A percentile compares a stretch with the other conserved stretches of the same genome.
Evolutionary conservation across 2,329 filamentous ascomycete genomes (phyloP).

Genomic region (Aspergillus tanneri): DNA sequence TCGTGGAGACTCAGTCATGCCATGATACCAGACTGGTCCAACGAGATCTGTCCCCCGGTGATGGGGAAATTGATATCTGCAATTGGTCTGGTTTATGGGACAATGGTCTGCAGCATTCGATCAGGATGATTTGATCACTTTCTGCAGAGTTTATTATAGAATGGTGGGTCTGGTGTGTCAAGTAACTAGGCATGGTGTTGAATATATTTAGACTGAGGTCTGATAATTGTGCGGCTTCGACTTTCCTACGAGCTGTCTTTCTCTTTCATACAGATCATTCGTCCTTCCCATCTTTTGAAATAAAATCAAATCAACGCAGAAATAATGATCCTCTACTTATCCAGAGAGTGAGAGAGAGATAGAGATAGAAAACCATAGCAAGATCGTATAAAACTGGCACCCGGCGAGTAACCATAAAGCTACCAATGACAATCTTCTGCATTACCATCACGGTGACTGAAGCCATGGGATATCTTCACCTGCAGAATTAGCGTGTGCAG

Average conservation of each 20-base stretch:
- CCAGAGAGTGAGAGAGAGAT: too few species aligned
- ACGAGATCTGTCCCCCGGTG: not conserved
- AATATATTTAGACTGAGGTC: not conserved
- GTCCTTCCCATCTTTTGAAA: too few species aligned
- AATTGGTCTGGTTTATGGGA: not conserved
- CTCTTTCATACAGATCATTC: too few species aligned
- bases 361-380: too few species aligned
- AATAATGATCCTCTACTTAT: too few species aligned
- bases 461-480: not conserved
- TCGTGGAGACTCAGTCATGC: too few species aligned
- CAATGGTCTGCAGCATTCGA: not conserved
- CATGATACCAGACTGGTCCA: not conserved
- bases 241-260: too few species aligned
- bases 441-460: not conserved
- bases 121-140: not conserved
- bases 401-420: too few species aligned
- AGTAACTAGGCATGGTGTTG: too few species aligned
- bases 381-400: too few species aligned
- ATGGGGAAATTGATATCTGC: not conserved
- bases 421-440: not conserved
- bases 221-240: too few species aligned
- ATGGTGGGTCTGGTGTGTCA: not conserved
- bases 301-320: too few species aligned
- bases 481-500: not conserved
- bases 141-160: not conserved